These are phyloP conservation scores for Nannochloris sp. DNA, from an alignment of 139 green algal genomes.

Conservation along the genomic window DNA sequence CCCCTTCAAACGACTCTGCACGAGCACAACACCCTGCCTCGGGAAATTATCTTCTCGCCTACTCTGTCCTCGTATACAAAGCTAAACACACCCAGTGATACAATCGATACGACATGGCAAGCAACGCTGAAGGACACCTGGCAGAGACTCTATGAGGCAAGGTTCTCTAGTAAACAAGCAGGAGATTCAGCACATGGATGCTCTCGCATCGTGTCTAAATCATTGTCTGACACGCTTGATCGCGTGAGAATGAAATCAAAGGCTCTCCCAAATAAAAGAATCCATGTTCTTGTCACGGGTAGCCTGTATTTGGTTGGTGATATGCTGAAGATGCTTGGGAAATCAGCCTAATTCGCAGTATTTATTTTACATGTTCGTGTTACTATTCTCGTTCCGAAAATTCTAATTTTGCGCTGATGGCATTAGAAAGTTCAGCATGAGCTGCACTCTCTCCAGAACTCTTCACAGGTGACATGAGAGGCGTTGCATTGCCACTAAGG, in stretches of 20 bases:
- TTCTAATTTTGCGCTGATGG: not conserved
- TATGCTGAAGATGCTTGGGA: slow-evolving; percentile 51
- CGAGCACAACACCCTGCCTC: slow-evolving; percentile 20
- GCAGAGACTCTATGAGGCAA: not conserved
- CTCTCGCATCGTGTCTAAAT: not conserved
- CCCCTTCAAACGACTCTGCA: slow-evolving; percentile 41
- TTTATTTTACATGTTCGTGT: not conserved
- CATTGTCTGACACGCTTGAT: slow-evolving; percentile 43
- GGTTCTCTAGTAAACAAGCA: not conserved
- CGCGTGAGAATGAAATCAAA: slow-evolving; percentile 40
- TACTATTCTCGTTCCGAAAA: not conserved
- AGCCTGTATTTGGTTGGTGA: slow-evolving; percentile 94
- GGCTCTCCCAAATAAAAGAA: slow-evolving; percentile 12
- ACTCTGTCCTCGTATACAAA: slow-evolving; percentile 41
- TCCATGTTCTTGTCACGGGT: slow-evolving; percentile 87
- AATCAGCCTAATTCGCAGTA: not conserved
- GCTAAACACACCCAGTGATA: slow-evolving; percentile 7
- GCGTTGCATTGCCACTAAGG: slow-evolving; percentile 19
- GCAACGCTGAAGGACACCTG: not conserved
- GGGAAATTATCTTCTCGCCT: slow-evolving; percentile 65
- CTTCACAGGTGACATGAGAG: slow-evolving; percentile 18
- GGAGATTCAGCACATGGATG: not conserved
- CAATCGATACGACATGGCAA: slow-evolving; percentile 50
- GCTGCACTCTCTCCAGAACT: not conserved
- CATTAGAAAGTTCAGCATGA: not conserved